Evolutionary conservation across 2,329 filamentous ascomycete genomes (phyloP).

Genomic region (Trichothecium roseum): DNA sequence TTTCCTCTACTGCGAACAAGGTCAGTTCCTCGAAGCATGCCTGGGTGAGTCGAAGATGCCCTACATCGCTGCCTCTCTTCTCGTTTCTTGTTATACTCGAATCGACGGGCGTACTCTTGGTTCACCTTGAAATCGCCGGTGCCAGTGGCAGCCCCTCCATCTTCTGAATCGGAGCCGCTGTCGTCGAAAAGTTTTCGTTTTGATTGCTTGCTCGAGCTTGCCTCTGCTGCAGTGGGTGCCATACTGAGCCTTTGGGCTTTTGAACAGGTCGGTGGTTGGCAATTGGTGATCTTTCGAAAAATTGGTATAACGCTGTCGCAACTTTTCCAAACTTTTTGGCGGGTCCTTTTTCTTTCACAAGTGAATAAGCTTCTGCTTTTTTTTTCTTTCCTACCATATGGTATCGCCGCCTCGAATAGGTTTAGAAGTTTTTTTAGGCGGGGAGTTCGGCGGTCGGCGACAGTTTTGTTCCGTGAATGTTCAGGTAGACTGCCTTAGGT

Average conservation of each 20-base stretch:
- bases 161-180: conserved; percentile 37
- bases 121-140: conserved; percentile 66
- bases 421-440: conserved; percentile 23
- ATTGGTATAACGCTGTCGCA: not conserved
- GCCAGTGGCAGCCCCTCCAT: conserved; percentile 28
- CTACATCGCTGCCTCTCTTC: conserved; percentile 68
- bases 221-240: too few relatives aligned
- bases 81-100: conserved; percentile 95
- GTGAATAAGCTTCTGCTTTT: not conserved
- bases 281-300: too few relatives aligned
- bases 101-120: conserved; percentile 76
- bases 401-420: conserved; percentile 4
- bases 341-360: conserved; percentile 5
- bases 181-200: conserved; percentile 45
- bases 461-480: not conserved
- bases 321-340: conserved; percentile 9
- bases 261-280: too few relatives aligned
- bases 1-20: conserved; percentile 67
- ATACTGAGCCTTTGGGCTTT: too few relatives aligned
- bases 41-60: conserved; percentile 8
- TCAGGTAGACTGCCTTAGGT: too few relatives aligned
- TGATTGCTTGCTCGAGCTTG: conserved; percentile 6
- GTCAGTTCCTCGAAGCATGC: conserved; percentile 5
- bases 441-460: conserved; percentile 10
- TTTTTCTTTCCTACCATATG: too few relatives aligned